Conservation (phyloP, 768 basidiomycete species). For the Suillus americanus region DNA sequence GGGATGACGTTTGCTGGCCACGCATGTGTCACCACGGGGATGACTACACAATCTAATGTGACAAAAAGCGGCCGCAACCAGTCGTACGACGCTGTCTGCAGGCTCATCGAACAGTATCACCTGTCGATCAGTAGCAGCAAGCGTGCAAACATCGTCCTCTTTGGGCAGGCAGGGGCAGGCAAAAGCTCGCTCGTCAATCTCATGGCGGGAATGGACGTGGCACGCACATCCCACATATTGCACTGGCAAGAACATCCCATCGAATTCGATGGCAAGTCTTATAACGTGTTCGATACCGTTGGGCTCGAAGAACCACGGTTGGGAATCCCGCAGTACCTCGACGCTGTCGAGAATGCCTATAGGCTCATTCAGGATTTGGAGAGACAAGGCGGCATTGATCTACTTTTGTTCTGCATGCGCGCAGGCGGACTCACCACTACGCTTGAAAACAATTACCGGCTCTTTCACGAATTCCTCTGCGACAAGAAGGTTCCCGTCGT, state of each 20-base stretch:
- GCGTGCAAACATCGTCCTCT: no score
- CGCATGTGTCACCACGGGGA: background rate
- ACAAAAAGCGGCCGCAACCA: slow-evolving; percentile 13
- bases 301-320: slow-evolving; percentile 33
- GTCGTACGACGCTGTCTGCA: slow-evolving; percentile 40
- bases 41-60: no score
- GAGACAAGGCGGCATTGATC: slow-evolving; percentile 33
- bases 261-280: slow-evolving; percentile 20
- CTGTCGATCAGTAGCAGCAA: no score
- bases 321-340: slow-evolving; percentile 24
- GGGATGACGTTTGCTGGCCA: background rate
- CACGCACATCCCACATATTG: slow-evolving; percentile 14
- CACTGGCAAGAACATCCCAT: slow-evolving; percentile 25
- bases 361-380: slow-evolving; percentile 33
- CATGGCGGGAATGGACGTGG: no score
- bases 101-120: slow-evolving; percentile 30
- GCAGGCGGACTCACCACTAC: slow-evolving; percentile 37
- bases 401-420: slow-evolving; percentile 40
- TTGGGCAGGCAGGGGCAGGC: no score
- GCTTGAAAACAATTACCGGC: slow-evolving; percentile 36
- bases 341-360: slow-evolving; percentile 29
- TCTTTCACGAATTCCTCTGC: slow-evolving; percentile 41
- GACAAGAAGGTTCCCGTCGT: slow-evolving; percentile 35
- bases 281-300: slow-evolving; percentile 32
- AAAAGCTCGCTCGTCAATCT: no score